Evolutionary conservation across 2,329 filamentous ascomycete species (phyloP).

Genomic region (Sporothrix curviconia): DNA sequence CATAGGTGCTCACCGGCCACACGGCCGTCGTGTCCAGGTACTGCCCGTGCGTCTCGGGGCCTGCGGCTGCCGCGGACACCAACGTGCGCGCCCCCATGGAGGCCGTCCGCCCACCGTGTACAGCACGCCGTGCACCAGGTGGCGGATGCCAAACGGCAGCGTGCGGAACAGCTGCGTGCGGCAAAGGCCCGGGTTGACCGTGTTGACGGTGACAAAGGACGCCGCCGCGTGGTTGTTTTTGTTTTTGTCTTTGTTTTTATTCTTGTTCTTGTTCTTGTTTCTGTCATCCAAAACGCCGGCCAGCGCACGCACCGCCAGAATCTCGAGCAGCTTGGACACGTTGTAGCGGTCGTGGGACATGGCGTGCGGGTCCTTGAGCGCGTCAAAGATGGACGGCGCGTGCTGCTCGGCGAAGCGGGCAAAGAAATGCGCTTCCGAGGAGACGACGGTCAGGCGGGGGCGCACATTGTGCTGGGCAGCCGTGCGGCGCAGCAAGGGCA

Average conservation of each 20-base stretch:
- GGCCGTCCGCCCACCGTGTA: conserved; percentile 28
- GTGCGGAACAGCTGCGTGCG: conserved; percentile 33
- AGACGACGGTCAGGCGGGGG: conserved; percentile 34
- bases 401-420: conserved; percentile 29
- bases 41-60: conserved; percentile 34
- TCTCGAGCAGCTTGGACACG: conserved; percentile 30
- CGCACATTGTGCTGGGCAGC: conserved; percentile 27
- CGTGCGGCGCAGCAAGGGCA: conserved; percentile 36
- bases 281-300: conserved; percentile 27
- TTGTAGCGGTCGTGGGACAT: conserved; percentile 30
- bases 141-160: conserved; percentile 25
- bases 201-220: conserved; percentile 33
- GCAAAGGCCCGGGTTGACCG: conserved; percentile 36
- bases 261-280: too few species aligned
- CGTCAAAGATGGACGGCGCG: conserved; percentile 28
- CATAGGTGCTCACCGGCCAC: conserved; percentile 26
- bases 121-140: conserved; percentile 15
- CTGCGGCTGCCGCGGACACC: conserved; percentile 32
- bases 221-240: too few species aligned
- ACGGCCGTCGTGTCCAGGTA: conserved; percentile 33
- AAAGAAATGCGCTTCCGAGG: conserved; percentile 32
- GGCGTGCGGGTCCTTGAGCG: conserved; percentile 25
- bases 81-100: conserved; percentile 37
- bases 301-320: conserved; percentile 29
- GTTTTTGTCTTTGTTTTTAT: too few species aligned